Evolutionary conservation across 2,329 filamentous ascomycete species (phyloP), one percentile per base, ranked within the genome.

Genomic region (Phaeosphaeria sp.): DNA sequence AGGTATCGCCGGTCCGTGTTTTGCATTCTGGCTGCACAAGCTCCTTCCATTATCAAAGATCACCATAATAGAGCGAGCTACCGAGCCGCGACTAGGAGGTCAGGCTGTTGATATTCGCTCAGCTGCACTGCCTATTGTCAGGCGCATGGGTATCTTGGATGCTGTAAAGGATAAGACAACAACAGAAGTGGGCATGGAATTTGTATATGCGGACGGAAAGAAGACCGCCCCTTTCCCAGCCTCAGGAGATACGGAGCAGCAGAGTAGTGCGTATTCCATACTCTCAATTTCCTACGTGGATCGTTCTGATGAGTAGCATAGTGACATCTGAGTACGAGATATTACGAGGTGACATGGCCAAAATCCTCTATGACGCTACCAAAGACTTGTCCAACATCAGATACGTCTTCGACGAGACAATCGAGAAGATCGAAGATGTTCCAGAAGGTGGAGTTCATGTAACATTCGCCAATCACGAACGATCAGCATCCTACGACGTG

Each of bases 311-410:
- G 36, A 60, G 33, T 30, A 1, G 23, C 0, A 10, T n/a, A 63
- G 75, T 84, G 46, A 84, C 82, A 0, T 82, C 80, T 57, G 86
- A 89, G 55, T 87, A 80, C 58, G 86, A 89, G 73, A 83, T 89
- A 49, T 83, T 89, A 79, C 78, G 86, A 9, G 85, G 83, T 0
- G 83, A 87, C 52, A 65, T 89, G n/a, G 80, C 81, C 3, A 71
- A 75, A 11, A 74, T 87, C 1, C 67, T 88, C 1, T 82, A 83
- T 62, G 77, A 84, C 15, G 73, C 72, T 1, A 78, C 74, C 51
- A 53, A 61, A 21, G 21, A 70, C 46, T 50, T 59, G 11, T 50
- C 68, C 5, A 52, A 70, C 5, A 69, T 77, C 9, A 64, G 69
- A 17, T 76, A 78, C 48, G 46, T 77, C 1, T 80, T 79, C 46